Conservation (phyloP, 306 rosid species). For the Amphicarpaea edgeworthii region DNA sequence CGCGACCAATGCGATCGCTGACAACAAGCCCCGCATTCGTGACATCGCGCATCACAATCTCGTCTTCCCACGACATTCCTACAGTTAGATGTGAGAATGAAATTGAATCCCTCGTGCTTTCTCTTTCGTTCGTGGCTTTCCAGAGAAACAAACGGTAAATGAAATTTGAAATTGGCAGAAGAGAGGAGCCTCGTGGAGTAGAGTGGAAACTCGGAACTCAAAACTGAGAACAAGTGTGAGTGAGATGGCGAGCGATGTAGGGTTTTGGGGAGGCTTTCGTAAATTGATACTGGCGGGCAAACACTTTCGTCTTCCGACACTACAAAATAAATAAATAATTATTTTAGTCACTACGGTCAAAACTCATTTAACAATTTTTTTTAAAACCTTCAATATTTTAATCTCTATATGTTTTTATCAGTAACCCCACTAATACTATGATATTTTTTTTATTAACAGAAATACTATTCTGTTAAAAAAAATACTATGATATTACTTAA, state of each 20-base stretch:
- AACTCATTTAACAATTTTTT: too few species aligned
- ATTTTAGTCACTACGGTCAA: too few species aligned
- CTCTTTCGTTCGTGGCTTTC: slow-evolving; percentile 22
- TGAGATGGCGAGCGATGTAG: slow-evolving; percentile 36
- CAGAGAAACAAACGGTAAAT: slow-evolving; percentile 38
- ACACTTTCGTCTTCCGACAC: not conserved
- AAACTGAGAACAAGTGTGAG: not conserved
- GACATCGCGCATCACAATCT: slow-evolving; percentile 82
- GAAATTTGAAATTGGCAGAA: slow-evolving; percentile 22
- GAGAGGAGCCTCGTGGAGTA: not conserved
- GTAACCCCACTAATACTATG: too few species aligned
- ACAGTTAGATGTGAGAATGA: not conserved
- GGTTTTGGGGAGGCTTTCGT: slow-evolving; percentile 72
- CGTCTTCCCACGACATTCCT: slow-evolving; percentile 89
- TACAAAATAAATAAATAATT: not conserved
- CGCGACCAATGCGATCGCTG: slow-evolving; percentile 89
- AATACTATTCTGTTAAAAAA: too few species aligned
- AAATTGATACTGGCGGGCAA: slow-evolving; percentile 67
- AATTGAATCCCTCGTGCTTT: slow-evolving; percentile 23
- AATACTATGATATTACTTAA: too few species aligned
- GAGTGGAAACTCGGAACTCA: not conserved
- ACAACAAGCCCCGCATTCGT: slow-evolving; percentile 81
- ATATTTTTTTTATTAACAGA: too few species aligned
- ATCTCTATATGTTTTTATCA: too few species aligned
- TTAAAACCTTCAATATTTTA: too few species aligned